phyloP scores from a whole-genome alignment of 1,284 basidiomycete species.

The Chalciporus piperatoides region DNA sequence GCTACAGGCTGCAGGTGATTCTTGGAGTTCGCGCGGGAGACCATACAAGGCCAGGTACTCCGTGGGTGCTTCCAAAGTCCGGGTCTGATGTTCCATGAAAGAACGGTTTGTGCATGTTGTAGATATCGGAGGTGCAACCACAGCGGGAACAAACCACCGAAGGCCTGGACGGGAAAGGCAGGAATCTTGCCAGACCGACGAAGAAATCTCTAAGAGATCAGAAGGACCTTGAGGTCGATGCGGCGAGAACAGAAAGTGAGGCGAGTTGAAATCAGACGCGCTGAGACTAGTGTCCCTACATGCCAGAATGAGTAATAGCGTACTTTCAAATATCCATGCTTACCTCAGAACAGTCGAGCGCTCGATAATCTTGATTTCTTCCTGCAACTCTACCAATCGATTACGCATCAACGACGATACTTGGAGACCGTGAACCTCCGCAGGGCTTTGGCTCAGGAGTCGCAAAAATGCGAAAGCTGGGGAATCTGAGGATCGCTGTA shows the following conservation, averaged over 20 bases:
- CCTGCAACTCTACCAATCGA: conserved; percentile 45
- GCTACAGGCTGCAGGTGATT: conserved; percentile 56
- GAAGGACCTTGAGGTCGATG: conserved; percentile 47
- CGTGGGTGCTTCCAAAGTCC: conserved; percentile 59
- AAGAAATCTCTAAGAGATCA: conserved; percentile 59
- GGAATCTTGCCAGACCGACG: conserved; percentile 65
- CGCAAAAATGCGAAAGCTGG: conserved; percentile 76
- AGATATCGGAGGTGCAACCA: conserved; percentile 80
- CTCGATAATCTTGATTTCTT: conserved; percentile 43
- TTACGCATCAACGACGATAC: conserved; percentile 54
- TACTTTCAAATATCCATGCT: conserved; percentile 27
- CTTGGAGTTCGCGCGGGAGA: conserved; percentile 65
- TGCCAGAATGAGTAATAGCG: conserved; percentile 7
- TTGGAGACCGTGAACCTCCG: conserved; percentile 63
- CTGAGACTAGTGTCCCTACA: conserved; percentile 24
- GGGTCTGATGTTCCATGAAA: conserved; percentile 72
- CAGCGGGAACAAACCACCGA: conserved; percentile 80
- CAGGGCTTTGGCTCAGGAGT: conserved; percentile 59
- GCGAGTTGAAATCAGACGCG: conserved; percentile 20
- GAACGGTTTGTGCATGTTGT: conserved; percentile 75
- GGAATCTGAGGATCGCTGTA: conserved; percentile 30
- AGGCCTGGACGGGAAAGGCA: conserved; percentile 77
- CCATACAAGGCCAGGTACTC: conserved; percentile 84
- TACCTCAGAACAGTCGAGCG: conserved; percentile 49
- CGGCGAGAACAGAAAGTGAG: conserved; percentile 36